Evolutionary conservation across 306 rosid species (phyloP).

Genomic region (Echinosophora koreensis): DNA sequence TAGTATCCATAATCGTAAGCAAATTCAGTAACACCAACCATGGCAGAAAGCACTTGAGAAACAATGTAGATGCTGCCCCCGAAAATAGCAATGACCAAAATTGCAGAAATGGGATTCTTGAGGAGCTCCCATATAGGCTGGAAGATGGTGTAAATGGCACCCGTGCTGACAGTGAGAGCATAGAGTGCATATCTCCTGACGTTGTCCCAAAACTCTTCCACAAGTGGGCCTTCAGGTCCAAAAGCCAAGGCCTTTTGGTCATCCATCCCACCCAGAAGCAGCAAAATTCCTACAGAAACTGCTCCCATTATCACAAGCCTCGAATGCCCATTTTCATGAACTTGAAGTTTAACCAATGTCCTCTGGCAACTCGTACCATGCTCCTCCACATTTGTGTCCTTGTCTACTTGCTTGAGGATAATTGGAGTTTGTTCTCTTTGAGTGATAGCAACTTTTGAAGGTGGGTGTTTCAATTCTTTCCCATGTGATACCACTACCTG

Average conservation of each 20-base stretch:
- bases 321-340: slow-evolving; percentile 37
- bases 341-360: slow-evolving; percentile 22
- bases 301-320: slow-evolving; percentile 69
- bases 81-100: slow-evolving; percentile 68
- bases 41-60: slow-evolving; percentile 84
- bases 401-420: neutral
- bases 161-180: slow-evolving; percentile 86
- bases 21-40: slow-evolving; percentile 90
- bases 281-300: slow-evolving; percentile 68
- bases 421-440: neutral
- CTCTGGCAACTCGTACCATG: slow-evolving; percentile 16
- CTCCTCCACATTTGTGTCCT: slow-evolving; percentile 38
- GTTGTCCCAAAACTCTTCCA: slow-evolving; percentile 97
- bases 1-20: slow-evolving; percentile 70
- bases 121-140: slow-evolving; percentile 74
- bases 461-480: slow-evolving; percentile 35
- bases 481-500: slow-evolving; percentile 15
- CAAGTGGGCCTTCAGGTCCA: slow-evolving; percentile 91
- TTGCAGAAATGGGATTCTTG: slow-evolving; percentile 89
- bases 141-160: slow-evolving; percentile 75
- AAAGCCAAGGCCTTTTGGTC: slow-evolving; percentile 80
- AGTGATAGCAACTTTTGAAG: slow-evolving; percentile 22
- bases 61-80: slow-evolving; percentile 71
- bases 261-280: slow-evolving; percentile 44
- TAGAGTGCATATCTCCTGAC: slow-evolving; percentile 86